Base-by-base conservation (phyloP, 2,329 filamentous ascomycete species). In the Coniochaeta sp. region DNA sequence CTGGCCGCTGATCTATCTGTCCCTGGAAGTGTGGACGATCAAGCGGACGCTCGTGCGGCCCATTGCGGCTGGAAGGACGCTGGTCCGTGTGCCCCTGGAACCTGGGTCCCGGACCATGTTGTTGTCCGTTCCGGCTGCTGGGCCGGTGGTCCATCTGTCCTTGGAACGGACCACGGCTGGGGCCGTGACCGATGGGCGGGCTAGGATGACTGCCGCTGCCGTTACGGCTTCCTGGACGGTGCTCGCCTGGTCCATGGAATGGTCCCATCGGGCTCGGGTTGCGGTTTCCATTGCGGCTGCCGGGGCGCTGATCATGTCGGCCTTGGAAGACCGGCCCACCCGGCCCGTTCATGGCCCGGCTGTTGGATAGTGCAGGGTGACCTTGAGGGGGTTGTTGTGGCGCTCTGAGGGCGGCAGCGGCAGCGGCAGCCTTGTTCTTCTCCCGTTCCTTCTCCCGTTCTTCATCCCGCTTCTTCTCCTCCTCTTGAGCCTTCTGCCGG, bases 401-500 rank as follows among this genome's bases (percentile, higher is more conserved):
- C 16, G 47, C 3, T 16, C 47, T 33, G 28, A 48, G 28, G 28
- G 45, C 26, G 18, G 45, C 45, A 22, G 45, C 27, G 12, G 45
- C 45, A 47, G 47, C 28, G 8, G 47, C 47, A 22, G 47, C 47
- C n/a, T 18, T 8, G 13, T 49, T 8, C 31, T 26, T 32, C 26
- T 35, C 28, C 16, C 26, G 28, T 30, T 49, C 30, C 47, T 5
- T 28, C 28, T 16, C 51, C 42, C 18, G 53, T 30, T 18, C 45
- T 26, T 56, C 30, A 51, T 57, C 52, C 57, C 57, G 8, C 51
- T 57, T 27, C 56, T 54, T 51, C 55, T 57, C 22, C 57, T 57
- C n/a, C 56, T 51, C 48, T 61, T 57, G 46, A 53, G 13, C 22
- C 53, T 50, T 35, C 38, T 61, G 51, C 52, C 60, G 46, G 55